Evolutionary conservation across 805 yeast species (phyloP).

Genomic region (Saccharomyces cerevisiae): DNA sequence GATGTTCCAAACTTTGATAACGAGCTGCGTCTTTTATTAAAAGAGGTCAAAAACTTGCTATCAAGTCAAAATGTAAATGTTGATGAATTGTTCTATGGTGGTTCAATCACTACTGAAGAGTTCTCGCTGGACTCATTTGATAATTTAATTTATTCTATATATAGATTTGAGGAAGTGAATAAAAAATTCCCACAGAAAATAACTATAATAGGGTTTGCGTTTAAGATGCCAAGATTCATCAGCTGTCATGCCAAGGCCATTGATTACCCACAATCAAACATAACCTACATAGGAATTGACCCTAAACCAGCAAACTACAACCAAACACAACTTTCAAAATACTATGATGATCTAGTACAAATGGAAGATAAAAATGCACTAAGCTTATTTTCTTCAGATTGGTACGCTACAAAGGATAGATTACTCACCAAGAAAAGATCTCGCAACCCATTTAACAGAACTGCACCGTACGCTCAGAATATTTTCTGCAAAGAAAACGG

Average conservation of each 20-base stretch:
- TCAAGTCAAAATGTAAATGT: constrained; percentile 4
- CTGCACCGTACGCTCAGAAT: constrained; percentile 31
- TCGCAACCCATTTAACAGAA: constrained; percentile 50
- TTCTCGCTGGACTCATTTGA: constrained; percentile 76
- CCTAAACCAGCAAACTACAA: constrained; percentile 40
- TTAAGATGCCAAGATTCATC: constrained; percentile 55
- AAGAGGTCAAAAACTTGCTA: constrained; percentile 3
- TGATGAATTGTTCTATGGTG: constrained; percentile 10
- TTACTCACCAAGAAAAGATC: constrained; percentile 39
- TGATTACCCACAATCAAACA: constrained; percentile 31
- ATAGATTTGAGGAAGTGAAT: constrained; percentile 41
- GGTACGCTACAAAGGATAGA: constrained; percentile 45
- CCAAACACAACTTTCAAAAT: constrained; percentile 25
- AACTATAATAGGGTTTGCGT: constrained; percentile 65
- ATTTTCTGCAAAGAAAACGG: constrained; percentile 6
- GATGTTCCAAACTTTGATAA: constrained; percentile 6
- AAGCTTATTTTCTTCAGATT: constrained; percentile 44
- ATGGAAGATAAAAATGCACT: constrained; percentile 50
- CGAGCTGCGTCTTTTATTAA: background rate
- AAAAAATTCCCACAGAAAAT: constrained; percentile 43
- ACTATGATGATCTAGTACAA: constrained; percentile 39
- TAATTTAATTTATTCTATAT: constrained; percentile 55
- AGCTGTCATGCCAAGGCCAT: constrained; percentile 47
- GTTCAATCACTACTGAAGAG: constrained; percentile 47
- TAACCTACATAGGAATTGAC: constrained; percentile 48